A percentile compares a stretch with the other conserved stretches of the same genome.
These are phyloP conservation scores for Calonectria hongkongensis DNA, from an alignment of 2,329 filamentous ascomycete genomes.

Conservation along the genomic window DNA sequence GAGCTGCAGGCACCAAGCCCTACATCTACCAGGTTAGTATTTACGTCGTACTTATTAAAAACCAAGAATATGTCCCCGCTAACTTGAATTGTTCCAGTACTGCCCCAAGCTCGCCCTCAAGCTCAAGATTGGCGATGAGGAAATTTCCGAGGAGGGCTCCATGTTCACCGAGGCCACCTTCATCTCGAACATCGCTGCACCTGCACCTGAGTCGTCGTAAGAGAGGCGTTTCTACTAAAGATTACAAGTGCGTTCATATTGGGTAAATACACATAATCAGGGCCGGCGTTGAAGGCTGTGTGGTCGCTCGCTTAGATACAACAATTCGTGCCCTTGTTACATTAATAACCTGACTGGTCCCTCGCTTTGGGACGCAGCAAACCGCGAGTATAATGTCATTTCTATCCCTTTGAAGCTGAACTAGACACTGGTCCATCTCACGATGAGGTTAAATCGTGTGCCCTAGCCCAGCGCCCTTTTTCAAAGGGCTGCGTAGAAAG, in stretches of 20 bases:
- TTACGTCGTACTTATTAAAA: neutral
- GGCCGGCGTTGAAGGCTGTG: slow-evolving; percentile 57
- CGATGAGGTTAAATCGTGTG: neutral
- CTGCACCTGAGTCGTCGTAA: slow-evolving; percentile 4
- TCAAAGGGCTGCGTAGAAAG: slow-evolving; percentile 19
- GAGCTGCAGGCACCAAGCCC: slow-evolving; percentile 92
- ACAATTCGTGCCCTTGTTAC: slow-evolving; percentile 50
- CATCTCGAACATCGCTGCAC: slow-evolving; percentile 77
- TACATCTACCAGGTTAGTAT: slow-evolving; percentile 94
- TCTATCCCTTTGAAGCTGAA: slow-evolving; percentile 4
- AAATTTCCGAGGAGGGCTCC: slow-evolving; percentile 84
- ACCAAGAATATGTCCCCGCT: slow-evolving; percentile 42
- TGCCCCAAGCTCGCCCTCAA: slow-evolving; percentile 83
- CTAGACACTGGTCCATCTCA: neutral
- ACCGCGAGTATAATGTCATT: slow-evolving; percentile 42
- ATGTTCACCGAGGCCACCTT: slow-evolving; percentile 97
- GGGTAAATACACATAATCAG: slow-evolving; percentile 56
- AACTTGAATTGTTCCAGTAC: slow-evolving; percentile 72
- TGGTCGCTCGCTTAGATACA: slow-evolving; percentile 57
- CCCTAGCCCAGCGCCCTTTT: slow-evolving; percentile 14
- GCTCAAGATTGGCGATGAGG: slow-evolving; percentile 88
- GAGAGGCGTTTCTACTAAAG: slow-evolving; percentile 43
- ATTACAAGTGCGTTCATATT: slow-evolving; percentile 50
- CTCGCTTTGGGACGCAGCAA: slow-evolving; percentile 33
- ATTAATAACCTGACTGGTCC: slow-evolving; percentile 41